phyloP scores from a whole-genome alignment of 148 eudicot genomes.

The Rhododendron williamsianum region DNA sequence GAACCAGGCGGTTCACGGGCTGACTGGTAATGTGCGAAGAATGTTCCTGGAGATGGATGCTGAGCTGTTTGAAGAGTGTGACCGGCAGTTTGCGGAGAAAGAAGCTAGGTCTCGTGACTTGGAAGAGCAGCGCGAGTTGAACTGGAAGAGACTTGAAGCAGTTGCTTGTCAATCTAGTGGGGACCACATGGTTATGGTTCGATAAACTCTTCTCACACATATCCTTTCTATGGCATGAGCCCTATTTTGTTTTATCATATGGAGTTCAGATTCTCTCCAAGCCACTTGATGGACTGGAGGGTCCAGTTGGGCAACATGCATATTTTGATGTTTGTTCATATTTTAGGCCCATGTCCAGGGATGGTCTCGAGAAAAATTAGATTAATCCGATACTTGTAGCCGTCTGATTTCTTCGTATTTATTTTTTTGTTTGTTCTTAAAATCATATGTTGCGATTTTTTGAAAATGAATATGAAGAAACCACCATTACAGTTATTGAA shows the following conservation, averaged over 20 bases:
- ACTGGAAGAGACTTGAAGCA: conserved; percentile 42
- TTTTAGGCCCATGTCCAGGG: not conserved
- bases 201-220: not conserved
- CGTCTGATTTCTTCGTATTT: not conserved
- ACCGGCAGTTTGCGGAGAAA: conserved; percentile 24
- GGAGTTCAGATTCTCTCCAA: not conserved
- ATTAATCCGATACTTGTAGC: not conserved
- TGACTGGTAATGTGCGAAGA: conserved; percentile 36
- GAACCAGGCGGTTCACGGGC: conserved; percentile 50
- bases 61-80: conserved; percentile 43
- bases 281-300: not conserved
- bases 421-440: not conserved
- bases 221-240: not conserved
- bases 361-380: not conserved
- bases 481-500: not conserved
- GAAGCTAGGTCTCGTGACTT: conserved; percentile 20
- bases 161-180: conserved; percentile 26
- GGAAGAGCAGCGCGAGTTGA: conserved; percentile 30
- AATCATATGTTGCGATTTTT: not conserved
- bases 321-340: not conserved
- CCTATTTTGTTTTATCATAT: not conserved
- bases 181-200: conserved; percentile 27
- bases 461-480: not conserved
- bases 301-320: not conserved
- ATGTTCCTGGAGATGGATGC: conserved; percentile 49